Evolutionary conservation across 2,329 filamentous ascomycete species (phyloP), one percentile per base, ranked within the genome.

Genomic region (Aschersonia sp.): DNA sequence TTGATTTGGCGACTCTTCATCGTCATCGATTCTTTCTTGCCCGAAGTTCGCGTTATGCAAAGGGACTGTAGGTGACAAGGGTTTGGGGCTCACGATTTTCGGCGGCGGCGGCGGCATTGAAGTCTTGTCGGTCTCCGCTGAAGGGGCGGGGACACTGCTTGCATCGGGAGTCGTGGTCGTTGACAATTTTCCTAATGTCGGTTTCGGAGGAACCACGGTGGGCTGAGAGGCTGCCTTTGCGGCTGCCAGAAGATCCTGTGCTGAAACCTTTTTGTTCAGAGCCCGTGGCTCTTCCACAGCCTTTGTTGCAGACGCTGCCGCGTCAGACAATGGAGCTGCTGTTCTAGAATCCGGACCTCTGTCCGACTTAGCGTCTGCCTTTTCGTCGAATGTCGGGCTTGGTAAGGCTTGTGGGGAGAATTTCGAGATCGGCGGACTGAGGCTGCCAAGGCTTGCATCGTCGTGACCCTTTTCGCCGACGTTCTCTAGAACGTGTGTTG

Each of bases 21-120:
- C 51, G 40, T 47, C 48, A 43, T 51, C 51, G n/a, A 32, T 38
- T 12, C 56, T 42, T 55, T 55, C 44, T 54, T 54, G 30, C 0
- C 73, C 68, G 52, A 76, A 78, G 47, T 80, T 74, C 0, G 35
- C 35, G 35, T 9, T 7, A 7, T 4, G 66, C 46, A 85, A 82
- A 20, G 77, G 77, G 31, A 81, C 75, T 28, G 74, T 58, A 7
- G 57, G 48, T 20, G 59, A 53, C 48, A 61, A 69, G 31, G 62
- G 67, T 52, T 58, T 67, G 5, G 62, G 31, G 28, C 49, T 45
- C 43, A 57, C 62, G 31, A 56, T 52, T 7, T 62, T 58, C 5
- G 54, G 47, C n/a, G 59, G 56, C 10, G 55, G 47, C n/a, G 59
- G 56, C 10, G 55, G 52, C 10, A 51, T 51, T 29, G 62, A 61